Conservation (phyloP, 139 green algal species). For the Pycnococcus provasolii region DNA sequence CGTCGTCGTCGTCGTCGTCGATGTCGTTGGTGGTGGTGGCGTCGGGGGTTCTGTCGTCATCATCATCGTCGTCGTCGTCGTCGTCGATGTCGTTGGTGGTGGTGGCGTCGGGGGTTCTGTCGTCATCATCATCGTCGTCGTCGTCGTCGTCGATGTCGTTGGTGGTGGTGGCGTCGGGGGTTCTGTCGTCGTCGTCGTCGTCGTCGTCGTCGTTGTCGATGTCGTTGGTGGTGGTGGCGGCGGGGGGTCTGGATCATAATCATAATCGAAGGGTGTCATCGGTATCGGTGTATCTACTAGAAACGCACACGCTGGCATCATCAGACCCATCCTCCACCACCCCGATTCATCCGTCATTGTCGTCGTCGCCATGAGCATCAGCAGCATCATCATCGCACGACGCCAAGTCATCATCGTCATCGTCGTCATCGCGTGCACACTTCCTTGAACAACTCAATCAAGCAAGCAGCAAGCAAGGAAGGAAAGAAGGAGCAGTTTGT, state of each 20-base stretch:
- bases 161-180: conserved; percentile 14
- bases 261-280: conserved; percentile 7
- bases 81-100: conserved; percentile 19
- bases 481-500: too few species aligned
- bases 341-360: too few species aligned
- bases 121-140: conserved; percentile 13
- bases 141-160: conserved; percentile 16
- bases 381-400: too few species aligned
- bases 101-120: not conserved
- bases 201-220: conserved; percentile 24
- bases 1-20: not conserved
- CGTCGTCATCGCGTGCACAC: too few species aligned
- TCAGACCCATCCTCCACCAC: too few species aligned
- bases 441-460: too few species aligned
- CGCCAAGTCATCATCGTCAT: too few species aligned
- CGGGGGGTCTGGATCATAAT: conserved; percentile 1
- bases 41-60: conserved; percentile 23
- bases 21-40: conserved; percentile 6
- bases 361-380: too few species aligned
- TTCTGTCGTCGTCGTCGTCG: conserved; percentile 12
- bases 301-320: too few species aligned
- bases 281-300: not conserved
- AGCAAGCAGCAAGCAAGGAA: too few species aligned
- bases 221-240: conserved; percentile 10
- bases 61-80: conserved; percentile 12